A percentile compares a stretch with the other conserved stretches of the same genome.
phyloP scores from a whole-genome alignment of 2,329 filamentous ascomycete species.

The Talaromyces rugulosus region DNA sequence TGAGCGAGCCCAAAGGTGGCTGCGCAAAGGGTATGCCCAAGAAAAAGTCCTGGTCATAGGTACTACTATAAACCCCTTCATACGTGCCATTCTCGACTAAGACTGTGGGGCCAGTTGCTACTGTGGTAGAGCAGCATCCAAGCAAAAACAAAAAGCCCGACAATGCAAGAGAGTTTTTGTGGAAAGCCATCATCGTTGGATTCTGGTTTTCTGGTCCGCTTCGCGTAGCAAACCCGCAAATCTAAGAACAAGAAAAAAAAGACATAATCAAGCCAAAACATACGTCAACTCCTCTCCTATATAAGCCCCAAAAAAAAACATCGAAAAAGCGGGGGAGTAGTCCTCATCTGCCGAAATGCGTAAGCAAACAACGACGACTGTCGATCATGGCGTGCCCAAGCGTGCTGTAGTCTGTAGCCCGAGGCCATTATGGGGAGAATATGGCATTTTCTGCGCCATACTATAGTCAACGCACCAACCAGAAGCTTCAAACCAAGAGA shows the following conservation, averaged over 20 bases:
- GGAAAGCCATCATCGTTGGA: background rate
- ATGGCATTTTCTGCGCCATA: background rate
- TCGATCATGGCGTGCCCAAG: background rate
- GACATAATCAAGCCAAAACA: background rate
- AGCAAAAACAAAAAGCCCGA: background rate
- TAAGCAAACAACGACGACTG: background rate
- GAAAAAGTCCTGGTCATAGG: slow-evolving; percentile 55
- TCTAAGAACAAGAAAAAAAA: background rate
- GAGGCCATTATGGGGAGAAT: background rate
- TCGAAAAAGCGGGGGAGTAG: background rate
- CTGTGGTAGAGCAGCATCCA: background rate
- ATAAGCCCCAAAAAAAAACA: background rate
- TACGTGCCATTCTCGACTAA: slow-evolving; percentile 8
- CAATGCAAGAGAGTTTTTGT: background rate
- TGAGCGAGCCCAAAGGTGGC: slow-evolving; percentile 61
- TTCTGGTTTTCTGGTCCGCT: background rate
- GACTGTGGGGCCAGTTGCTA: background rate
- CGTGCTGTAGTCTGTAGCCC: background rate
- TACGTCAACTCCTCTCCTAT: background rate
- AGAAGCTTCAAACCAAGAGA: background rate
- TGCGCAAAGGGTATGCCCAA: slow-evolving; percentile 72
- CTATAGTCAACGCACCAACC: background rate
- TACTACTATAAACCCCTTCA: slow-evolving; percentile 1
- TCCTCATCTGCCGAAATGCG: background rate
- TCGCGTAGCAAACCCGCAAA: background rate